Base-by-base conservation (phyloP, 139 green algal genomes). In the Marvania coccoides region DNA sequence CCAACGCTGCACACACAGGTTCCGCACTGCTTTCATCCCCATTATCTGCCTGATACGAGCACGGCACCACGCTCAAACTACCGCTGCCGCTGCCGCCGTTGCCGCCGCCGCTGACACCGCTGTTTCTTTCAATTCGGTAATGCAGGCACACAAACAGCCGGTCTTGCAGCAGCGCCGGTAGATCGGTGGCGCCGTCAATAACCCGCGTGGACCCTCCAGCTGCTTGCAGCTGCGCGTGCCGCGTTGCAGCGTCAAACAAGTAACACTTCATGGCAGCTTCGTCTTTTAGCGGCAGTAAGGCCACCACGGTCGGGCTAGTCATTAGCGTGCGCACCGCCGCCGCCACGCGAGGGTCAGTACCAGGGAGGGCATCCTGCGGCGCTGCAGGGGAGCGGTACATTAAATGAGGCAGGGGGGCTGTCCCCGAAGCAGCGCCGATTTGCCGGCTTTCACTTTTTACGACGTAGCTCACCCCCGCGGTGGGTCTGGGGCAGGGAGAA, bases 101-200 rank as follows among this genome's bases (percentile, higher is more conserved):
- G 45, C 34, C 76, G 56, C 8, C 4, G 35, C 4, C 47, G 48
- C 0, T 46, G 28, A 53, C 54, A 46, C 9, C 3, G 23, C 15
- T 19, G 14, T 46, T n/a, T 1, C 9, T 2, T 7, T 60, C 48
- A 24, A 83, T 2, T 15, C 28, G 31, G 28, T 64, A 84, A 45
- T 84, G 77, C 46, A 84, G 58, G 61, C 75, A 82, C 5, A 77
- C 47, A 37, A 83, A 80, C 26, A 23, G 35, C 51, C 73, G 69
- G 47, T 79, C 71, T 24, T 35, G 34, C 66, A 80, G 70, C 28
- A 75, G 68, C 34, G 24, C 28, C 38, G 64, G 33, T 29, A 80
- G 37, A 5, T 8, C 36, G 1, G 36, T 29, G 3, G 55, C 66
- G 2, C 45, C 78, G 2, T 45, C 4, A 5, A 64, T 23, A 0